Percentiles rank a stretch among this genome's conserved stretches.
These are phyloP conservation scores for Caryocar brasiliense DNA, from an alignment of 441 rosid species.

Conservation along the genomic window DNA sequence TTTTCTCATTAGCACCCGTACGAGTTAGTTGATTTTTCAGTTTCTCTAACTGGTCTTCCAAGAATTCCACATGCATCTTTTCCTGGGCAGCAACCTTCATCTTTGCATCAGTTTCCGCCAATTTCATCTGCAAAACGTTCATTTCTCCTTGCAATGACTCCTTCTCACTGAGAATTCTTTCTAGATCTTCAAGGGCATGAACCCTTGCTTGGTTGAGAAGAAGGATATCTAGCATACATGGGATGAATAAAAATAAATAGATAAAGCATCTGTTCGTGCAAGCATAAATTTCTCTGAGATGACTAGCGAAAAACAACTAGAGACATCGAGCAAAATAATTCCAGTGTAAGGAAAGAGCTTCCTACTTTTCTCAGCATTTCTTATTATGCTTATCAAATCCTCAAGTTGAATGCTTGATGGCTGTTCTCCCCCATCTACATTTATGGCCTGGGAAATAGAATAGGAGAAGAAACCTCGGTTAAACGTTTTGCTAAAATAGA, in stretches of 20 bases:
- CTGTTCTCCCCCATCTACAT: slow-evolving; percentile 33
- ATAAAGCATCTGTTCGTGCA: too few species aligned
- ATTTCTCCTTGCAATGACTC: slow-evolving; percentile 71
- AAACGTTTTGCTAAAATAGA: background rate
- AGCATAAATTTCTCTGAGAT: background rate
- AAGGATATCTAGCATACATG: slow-evolving; percentile 50
- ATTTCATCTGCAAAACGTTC: slow-evolving; percentile 48
- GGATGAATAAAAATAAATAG: slow-evolving; percentile 5
- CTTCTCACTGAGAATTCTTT: slow-evolving; percentile 59
- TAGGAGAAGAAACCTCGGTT: background rate
- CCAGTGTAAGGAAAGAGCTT: slow-evolving; percentile 4
- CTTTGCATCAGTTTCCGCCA: slow-evolving; percentile 79
- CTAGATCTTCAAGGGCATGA: slow-evolving; percentile 65
- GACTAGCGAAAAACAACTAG: background rate
- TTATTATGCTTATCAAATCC: slow-evolving; percentile 67
- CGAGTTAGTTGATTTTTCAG: slow-evolving; percentile 43
- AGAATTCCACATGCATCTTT: slow-evolving; percentile 56
- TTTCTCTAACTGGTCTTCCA: slow-evolving; percentile 66
- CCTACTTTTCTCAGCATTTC: slow-evolving; percentile 79
- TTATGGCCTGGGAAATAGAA: slow-evolving; percentile 36
- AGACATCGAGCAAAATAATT: slow-evolving; percentile 6
- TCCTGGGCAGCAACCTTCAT: slow-evolving; percentile 66
- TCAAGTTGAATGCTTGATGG: slow-evolving; percentile 43
- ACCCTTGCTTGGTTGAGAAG: slow-evolving; percentile 79
- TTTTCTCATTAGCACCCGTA: slow-evolving; percentile 22